A percentile compares a stretch with the other conserved stretches of the same genome.
Evolutionary conservation across 2,329 filamentous ascomycete species (phyloP).

Genomic region (Aspergillus fischeri): DNA sequence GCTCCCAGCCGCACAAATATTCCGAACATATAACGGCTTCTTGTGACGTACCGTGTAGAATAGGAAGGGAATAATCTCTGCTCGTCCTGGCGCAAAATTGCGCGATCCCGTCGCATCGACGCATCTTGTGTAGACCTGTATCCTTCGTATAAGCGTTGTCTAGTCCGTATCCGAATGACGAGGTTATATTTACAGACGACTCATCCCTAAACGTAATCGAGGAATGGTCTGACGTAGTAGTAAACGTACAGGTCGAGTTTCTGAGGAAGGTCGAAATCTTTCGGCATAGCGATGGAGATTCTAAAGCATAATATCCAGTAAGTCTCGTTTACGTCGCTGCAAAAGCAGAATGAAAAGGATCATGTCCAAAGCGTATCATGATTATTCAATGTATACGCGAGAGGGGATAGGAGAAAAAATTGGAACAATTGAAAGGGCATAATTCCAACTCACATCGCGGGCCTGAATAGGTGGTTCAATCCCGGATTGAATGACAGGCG

Average conservation of each 20-base stretch:
- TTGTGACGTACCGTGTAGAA: conserved; percentile 12
- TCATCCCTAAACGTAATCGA: conserved; percentile 18
- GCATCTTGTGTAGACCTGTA: conserved; percentile 11
- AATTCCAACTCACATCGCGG: neutral
- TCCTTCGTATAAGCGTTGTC: conserved; percentile 10
- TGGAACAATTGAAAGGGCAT: neutral
- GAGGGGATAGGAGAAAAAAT: neutral
- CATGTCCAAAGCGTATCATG: neutral
- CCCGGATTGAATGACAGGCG: neutral
- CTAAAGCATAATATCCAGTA: conserved; percentile 1
- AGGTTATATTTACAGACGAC: conserved; percentile 19
- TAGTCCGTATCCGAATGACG: neutral
- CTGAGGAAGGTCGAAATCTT: conserved; percentile 6
- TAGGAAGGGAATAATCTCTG: conserved; percentile 18
- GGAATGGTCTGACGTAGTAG: conserved; percentile 14
- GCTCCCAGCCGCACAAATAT: neutral
- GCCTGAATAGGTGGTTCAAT: neutral
- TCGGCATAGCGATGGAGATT: conserved; percentile 16
- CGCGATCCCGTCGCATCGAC: conserved; percentile 11
- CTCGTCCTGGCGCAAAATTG: conserved; percentile 14
- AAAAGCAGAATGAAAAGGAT: neutral
- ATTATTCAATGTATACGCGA: neutral
- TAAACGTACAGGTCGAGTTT: conserved; percentile 16
- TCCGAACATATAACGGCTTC: neutral
- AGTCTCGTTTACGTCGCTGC: neutral